Evolutionary conservation across 306 rosid species (phyloP).

Genomic region (Notholithocarpus densiflorus): DNA sequence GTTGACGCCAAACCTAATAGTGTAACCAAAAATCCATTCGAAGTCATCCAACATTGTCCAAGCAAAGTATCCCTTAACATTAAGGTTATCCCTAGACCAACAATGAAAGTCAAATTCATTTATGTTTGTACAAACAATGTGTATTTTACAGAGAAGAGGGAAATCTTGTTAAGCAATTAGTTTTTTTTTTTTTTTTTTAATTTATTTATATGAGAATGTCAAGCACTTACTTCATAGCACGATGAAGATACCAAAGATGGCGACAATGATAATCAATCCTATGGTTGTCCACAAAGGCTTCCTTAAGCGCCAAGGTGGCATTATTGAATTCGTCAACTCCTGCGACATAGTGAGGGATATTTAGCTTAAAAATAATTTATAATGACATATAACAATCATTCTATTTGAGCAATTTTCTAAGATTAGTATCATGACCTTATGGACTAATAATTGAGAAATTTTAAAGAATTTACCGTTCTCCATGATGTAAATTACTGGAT

Average conservation of each 20-base stretch:
- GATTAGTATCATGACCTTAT: too few species aligned
- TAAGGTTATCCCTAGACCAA: conserved; percentile 33
- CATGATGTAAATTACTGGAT: conserved; percentile 54
- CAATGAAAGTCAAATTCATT: not conserved
- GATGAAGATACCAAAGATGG: conserved; percentile 46
- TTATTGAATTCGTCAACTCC: conserved; percentile 53
- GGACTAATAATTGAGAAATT: too few species aligned
- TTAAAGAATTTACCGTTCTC: conserved; percentile 45
- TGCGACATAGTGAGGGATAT: conserved; percentile 6
- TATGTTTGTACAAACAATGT: not conserved
- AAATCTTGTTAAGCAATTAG: too few species aligned
- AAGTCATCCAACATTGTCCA: conserved; percentile 53
- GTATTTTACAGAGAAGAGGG: not conserved
- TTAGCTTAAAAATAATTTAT: too few species aligned
- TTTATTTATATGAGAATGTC: too few species aligned
- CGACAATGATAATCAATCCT: conserved; percentile 41
- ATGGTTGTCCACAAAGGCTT: conserved; percentile 40
- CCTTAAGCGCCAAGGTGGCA: conserved; percentile 26
- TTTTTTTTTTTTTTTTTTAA: too few species aligned
- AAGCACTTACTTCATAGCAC: conserved; percentile 43
- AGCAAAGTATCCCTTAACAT: conserved; percentile 54
- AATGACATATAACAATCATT: too few species aligned
- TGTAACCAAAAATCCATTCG: conserved; percentile 51
- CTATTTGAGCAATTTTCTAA: too few species aligned
- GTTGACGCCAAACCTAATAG: conserved; percentile 40